These are phyloP conservation scores for Coniochaeta sp. DNA, from an alignment of 2,329 filamentous ascomycete genomes.

Conservation along the genomic window DNA sequence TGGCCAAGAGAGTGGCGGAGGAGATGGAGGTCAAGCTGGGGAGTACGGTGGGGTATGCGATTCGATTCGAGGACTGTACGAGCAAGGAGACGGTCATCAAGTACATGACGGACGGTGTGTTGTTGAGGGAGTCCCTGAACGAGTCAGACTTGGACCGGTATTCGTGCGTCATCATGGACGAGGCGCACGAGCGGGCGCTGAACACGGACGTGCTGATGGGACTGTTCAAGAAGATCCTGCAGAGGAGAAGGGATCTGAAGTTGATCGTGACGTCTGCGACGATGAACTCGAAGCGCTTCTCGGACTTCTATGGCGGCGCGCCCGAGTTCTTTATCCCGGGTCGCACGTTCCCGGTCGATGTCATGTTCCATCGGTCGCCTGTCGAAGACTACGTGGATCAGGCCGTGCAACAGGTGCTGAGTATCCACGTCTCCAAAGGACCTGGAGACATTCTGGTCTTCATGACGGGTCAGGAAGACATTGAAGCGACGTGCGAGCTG, in stretches of 20 bases:
- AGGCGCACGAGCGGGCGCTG: slow-evolving; percentile 91
- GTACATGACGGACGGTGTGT: slow-evolving; percentile 97
- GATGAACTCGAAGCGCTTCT: slow-evolving; percentile 96
- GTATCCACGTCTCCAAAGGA: slow-evolving; percentile 93
- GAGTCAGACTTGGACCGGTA: slow-evolving; percentile 92
- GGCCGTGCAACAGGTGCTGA: slow-evolving; percentile 89
- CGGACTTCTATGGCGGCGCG: slow-evolving; percentile 90
- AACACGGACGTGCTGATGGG: slow-evolving; percentile 98
- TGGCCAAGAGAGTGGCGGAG: slow-evolving; percentile 94
- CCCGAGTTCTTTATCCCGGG: slow-evolving; percentile 96
- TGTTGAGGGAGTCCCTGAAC: slow-evolving; percentile 86
- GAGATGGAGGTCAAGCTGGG: slow-evolving; percentile 95
- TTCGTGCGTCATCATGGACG: slow-evolving; percentile 98
- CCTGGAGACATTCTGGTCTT: slow-evolving; percentile 93
- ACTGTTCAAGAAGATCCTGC: slow-evolving; percentile 92
- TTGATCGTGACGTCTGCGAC: slow-evolving; percentile 97
- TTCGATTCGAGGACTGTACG: slow-evolving; percentile 97
- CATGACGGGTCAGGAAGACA: slow-evolving; percentile 99
- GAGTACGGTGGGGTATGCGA: slow-evolving; percentile 86
- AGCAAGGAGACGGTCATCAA: slow-evolving; percentile 94
- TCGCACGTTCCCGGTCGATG: slow-evolving; percentile 92
- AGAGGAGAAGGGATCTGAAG: slow-evolving; percentile 83
- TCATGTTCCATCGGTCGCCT: slow-evolving; percentile 89
- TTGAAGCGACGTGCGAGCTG: slow-evolving; percentile 91
- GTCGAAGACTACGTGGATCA: slow-evolving; percentile 98